phyloP scores from a whole-genome alignment of 208 protist genomes.

The Crithidia mellificae region DNA sequence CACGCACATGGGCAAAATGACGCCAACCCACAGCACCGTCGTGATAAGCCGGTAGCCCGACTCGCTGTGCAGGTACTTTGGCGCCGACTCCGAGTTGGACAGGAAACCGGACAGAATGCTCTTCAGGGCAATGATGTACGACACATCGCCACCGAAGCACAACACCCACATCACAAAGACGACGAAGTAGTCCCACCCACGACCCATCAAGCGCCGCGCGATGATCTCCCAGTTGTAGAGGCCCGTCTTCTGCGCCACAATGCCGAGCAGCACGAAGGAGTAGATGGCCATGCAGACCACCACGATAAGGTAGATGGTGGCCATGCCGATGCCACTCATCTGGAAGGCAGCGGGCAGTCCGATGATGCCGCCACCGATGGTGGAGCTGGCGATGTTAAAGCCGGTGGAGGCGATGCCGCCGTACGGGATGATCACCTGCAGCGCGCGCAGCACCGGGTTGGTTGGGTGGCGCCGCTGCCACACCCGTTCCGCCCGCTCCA shows the following conservation, averaged over 20 bases:
- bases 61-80: slow-evolving; percentile 40
- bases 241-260: slow-evolving; percentile 70
- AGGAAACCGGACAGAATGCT: slow-evolving; percentile 59
- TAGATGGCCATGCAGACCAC: slow-evolving; percentile 75
- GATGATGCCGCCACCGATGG: slow-evolving; percentile 79
- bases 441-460: slow-evolving; percentile 37
- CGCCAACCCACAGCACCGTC: slow-evolving; percentile 57
- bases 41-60: slow-evolving; percentile 67
- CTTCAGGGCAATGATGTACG: slow-evolving; percentile 84
- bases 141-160: slow-evolving; percentile 82
- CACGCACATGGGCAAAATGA: slow-evolving; percentile 81
- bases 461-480: slow-evolving; percentile 46
- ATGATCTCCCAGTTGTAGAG: slow-evolving; percentile 68
- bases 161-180: slow-evolving; percentile 83
- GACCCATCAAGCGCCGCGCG: slow-evolving; percentile 66
- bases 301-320: slow-evolving; percentile 56
- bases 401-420: slow-evolving; percentile 68
- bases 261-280: slow-evolving; percentile 80
- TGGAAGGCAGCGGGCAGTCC: slow-evolving; percentile 75
- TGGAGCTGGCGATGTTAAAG: slow-evolving; percentile 78
- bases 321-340: slow-evolving; percentile 50
- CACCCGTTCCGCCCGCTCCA: slow-evolving; percentile 35
- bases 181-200: slow-evolving; percentile 73
- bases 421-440: slow-evolving; percentile 67
- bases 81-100: slow-evolving; percentile 41